Evolutionary conservation across 1,284 basidiomycete genomes (phyloP), one percentile per base, ranked within the genome.

Genomic region (Wolfiporia cocos): DNA sequence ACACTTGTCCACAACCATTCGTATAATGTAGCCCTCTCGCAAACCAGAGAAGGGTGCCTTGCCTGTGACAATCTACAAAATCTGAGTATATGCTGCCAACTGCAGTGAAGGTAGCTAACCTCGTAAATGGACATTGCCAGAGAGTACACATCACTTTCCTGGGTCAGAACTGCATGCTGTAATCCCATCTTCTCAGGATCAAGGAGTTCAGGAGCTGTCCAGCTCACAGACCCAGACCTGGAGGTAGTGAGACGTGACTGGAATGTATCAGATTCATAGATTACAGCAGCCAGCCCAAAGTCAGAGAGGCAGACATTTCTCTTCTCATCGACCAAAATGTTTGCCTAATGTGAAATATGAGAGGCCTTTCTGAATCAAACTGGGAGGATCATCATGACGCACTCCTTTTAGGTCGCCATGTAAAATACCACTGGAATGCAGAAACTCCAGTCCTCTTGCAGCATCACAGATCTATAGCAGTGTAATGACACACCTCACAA

Each of bases 391-490:
- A 39, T 4, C 9, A 36, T 23, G 12, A 22, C 23, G 12, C 33
- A 44, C 46, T 3, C 42, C 38, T 29, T 47, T 47, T 4, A 47
- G 17, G 33, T 47, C 42, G 14, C 46, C 46, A 24, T 47, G 46
- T 12, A 47, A 12, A 14, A 44, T 33, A 11, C 34, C 28, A n/a
- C 11, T n/a, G 20, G 37, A 26, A 31, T 47, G 46, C 12, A 44
- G 23, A 33, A 44, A 47, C 14, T 44, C 36, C 12, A 47, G 22
- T 2, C 46, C 46, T n/a, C 24, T 14, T 5, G 34, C 46, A 20
- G 41, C 33, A 10, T 47, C 42, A n/a, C 35, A 21, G 2, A 46
- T 18, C 44, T 42, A n/a, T 9, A 9, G 9, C n/a, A n/a, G n/a
- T n/a, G n/a, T n/a, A n/a, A n/a, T n/a, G n/a, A 29, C 10, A n/a